Base-by-base conservation (phyloP, 441 rosid genomes). In the Breynia disticha region DNA sequence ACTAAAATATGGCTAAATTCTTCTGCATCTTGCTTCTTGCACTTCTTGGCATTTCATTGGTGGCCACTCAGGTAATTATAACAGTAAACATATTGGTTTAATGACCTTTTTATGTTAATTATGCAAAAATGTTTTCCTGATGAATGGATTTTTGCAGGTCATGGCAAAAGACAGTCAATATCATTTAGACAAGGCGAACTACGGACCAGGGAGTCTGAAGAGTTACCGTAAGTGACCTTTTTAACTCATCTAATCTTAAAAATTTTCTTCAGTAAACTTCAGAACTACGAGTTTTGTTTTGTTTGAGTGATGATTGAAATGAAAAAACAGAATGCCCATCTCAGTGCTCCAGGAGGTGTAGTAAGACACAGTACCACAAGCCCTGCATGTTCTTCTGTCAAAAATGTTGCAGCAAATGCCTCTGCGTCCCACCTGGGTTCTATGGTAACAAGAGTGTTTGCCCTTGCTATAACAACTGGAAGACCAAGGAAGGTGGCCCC, bases 131-230 rank as follows among this genome's bases (percentile, higher is more conserved):
- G 35, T 28, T 28, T 28, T 28, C 35, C 4, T 28, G 4, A 28
- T 28, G 2, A 28, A 28, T 28, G 13, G 3, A 41, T 44, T 47
- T 38, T 44, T 68, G 53, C 47, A 76, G 81, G 74, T 59, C 38
- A 64, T 64, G 69, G 79, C 81, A 51, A 59, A 67, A 13, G 76
- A 77, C 56, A 47, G 66, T 16, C 64, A 68, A 50, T 69, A 72
- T 67, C 68, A 60, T 50, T 69, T 67, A 18, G 73, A 77, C 64
- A 64, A 60, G 7, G 87, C 65, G 16, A 59, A 41, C 6, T 70
- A 78, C 48, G 89, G 83, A 61, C 51, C 77, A 0, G 80, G 84
- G 50, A 78, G 80, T 61, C 73, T 78, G 35, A 78, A 78, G 73
- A 70, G 77, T 73, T 78, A 67, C 61, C 79, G 87, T 79, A 66